These are phyloP conservation scores for Penicillium sp. DNA, from an alignment of 2,329 filamentous ascomycete genomes.

Conservation along the genomic window DNA sequence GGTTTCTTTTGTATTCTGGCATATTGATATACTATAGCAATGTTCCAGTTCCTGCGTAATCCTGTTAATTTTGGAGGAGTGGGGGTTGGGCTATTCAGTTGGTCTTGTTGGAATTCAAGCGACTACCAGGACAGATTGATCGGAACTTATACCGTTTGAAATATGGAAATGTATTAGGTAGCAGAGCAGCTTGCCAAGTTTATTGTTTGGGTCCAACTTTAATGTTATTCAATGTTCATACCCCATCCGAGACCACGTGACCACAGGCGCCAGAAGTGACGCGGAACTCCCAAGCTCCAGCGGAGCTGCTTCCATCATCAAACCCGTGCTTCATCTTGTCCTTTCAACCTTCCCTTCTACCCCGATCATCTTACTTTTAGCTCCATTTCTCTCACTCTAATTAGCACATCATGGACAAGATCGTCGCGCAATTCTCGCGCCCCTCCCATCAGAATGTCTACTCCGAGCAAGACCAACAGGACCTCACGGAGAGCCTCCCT, in stretches of 20 bases:
- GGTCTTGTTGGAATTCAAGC: neutral
- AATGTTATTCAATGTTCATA: neutral
- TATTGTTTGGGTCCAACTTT: neutral
- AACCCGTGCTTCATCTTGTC: constrained; percentile 25
- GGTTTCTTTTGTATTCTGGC: constrained; percentile 8
- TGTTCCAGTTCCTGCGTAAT: constrained; percentile 21
- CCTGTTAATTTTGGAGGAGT: constrained; percentile 12
- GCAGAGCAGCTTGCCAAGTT: constrained; percentile 1
- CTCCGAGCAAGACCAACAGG: constrained; percentile 74
- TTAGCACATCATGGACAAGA: constrained; percentile 75
- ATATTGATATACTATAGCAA: constrained; percentile 21
- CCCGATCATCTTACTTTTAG: constrained; percentile 10
- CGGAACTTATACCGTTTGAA: constrained; percentile 15
- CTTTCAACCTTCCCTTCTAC: constrained; percentile 17
- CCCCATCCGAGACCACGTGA: constrained; percentile 33
- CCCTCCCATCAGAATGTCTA: constrained; percentile 74
- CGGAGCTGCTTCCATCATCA: constrained; percentile 34
- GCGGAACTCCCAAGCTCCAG: constrained; percentile 40
- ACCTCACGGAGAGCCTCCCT: constrained; percentile 72
- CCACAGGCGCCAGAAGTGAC: constrained; percentile 44
- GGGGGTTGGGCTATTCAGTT: neutral
- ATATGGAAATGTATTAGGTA: constrained; percentile 16
- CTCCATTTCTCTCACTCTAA: constrained; percentile 7
- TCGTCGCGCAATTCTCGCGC: constrained; percentile 90
- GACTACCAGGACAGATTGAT: neutral